Evolutionary conservation across 2,329 filamentous ascomycete genomes (phyloP), one percentile per base, ranked within the genome.

Genomic region (Rutstroemia sydowiana): DNA sequence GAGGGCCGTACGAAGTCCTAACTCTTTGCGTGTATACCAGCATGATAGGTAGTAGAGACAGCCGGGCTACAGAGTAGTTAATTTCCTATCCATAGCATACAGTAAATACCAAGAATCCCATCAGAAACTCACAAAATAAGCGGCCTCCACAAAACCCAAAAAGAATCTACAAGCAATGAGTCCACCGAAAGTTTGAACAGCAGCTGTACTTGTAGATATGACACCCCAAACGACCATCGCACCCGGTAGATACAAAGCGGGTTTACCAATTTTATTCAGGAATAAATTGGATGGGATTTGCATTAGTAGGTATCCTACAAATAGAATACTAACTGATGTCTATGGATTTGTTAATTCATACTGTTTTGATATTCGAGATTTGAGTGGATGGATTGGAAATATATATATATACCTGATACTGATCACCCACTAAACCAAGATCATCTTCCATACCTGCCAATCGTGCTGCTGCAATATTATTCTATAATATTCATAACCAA

Each of bases 381-480:
- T n/a, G n/a, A n/a, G n/a, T n/a, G n/a, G n/a, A n/a, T n/a, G n/a
- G n/a, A n/a, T n/a, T n/a, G n/a, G n/a, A n/a, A n/a, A n/a, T n/a
- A n/a, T n/a, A n/a, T n/a, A n/a, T n/a, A n/a, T n/a, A n/a, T n/a
- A 20, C 36, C 52, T 73, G 67, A 51, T 75, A 75, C 54, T 75
- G 64, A 14, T 64, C 61, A 5, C 67, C 66, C 1, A 65, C 62
- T n/a, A 74, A 52, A 11, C 66, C 60, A 36, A 76, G 55, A 53
- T 76, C 74, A 3, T 65, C 61, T 26, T 71, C 62, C 26, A 77
- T 65, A 4, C 77, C 77, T 1, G 73, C 76, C 5, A 82, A 64
- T 57, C 73, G 71, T 3, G 76, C 78, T 23, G 71, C 70, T 2
- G 77, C 77, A 51, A 82, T 79, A 52, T 81, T 80, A 60, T 80